phyloP scores from a whole-genome alignment of 495 filamentous ascomycete species.

The Lasiosphaeriaceae sp. region DNA sequence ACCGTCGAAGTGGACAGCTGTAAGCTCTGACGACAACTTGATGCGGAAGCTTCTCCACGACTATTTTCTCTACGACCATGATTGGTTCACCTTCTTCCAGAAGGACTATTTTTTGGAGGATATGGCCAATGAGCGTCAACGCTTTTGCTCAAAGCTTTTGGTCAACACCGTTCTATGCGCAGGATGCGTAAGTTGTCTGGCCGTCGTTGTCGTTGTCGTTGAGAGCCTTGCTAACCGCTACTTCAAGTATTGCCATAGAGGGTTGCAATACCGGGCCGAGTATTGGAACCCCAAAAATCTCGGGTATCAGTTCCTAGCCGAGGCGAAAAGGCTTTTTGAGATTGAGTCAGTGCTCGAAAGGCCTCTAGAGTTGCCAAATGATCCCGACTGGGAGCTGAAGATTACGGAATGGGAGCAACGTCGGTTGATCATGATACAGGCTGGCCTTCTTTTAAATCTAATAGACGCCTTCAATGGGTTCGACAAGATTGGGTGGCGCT shows the following conservation, averaged over 20 bases:
- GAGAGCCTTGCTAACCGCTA: background rate
- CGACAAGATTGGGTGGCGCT: slow-evolving; percentile 35
- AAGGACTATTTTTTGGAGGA: slow-evolving; percentile 37
- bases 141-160: slow-evolving; percentile 36
- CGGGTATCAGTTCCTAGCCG: slow-evolving; percentile 37
- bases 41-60: slow-evolving; percentile 30
- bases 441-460: slow-evolving; percentile 26
- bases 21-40: slow-evolving; percentile 30
- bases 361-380: slow-evolving; percentile 11
- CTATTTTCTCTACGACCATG: slow-evolving; percentile 37
- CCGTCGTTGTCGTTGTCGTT: background rate
- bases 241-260: slow-evolving; percentile 28
- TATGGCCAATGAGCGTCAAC: slow-evolving; percentile 23
- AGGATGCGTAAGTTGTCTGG: slow-evolving; percentile 33
- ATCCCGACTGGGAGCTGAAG: slow-evolving; percentile 18
- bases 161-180: slow-evolving; percentile 34
- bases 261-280: slow-evolving; percentile 26
- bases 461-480: slow-evolving; percentile 29
- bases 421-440: slow-evolving; percentile 35
- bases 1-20: slow-evolving; percentile 34
- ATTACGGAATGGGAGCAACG: slow-evolving; percentile 20
- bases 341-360: slow-evolving; percentile 20
- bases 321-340: slow-evolving; percentile 37
- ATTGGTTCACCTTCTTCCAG: slow-evolving; percentile 32
- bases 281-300: slow-evolving; percentile 36